Conservation (phyloP, 208 protist genomes). For the Angomonas ambiguus region DNA sequence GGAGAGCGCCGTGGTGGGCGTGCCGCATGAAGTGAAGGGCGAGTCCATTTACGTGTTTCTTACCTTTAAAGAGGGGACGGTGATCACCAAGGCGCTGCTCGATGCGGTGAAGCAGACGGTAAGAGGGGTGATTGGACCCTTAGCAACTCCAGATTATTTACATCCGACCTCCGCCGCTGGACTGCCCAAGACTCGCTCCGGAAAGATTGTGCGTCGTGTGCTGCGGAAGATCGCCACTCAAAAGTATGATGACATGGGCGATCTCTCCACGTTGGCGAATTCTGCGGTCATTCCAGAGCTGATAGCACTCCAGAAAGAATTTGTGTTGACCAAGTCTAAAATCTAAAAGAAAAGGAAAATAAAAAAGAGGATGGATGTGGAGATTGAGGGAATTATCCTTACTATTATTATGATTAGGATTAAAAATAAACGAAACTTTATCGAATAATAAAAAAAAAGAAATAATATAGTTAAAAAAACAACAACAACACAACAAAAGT, state of each 20-base stretch:
- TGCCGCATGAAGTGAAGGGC: constrained; percentile 94
- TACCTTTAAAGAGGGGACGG: constrained; percentile 72
- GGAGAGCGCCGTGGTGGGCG: constrained; percentile 95
- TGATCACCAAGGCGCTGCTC: constrained; percentile 48
- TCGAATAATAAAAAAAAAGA: background rate
- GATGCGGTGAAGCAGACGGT: constrained; percentile 67
- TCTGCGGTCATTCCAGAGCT: no score
- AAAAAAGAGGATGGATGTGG: no score
- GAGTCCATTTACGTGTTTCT: constrained; percentile 94
- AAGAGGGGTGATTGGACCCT: constrained; percentile 90
- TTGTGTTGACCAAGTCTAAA: background rate
- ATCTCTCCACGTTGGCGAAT: constrained; percentile 90
- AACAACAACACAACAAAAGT: background rate
- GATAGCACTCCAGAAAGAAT: background rate
- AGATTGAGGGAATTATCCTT: no score
- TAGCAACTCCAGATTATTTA: constrained; percentile 93
- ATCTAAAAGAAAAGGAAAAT: background rate
- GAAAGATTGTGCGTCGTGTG: constrained; percentile 98
- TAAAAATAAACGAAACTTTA: constrained; percentile 5
- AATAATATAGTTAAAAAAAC: constrained; percentile 1
- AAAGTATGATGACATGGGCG: constrained; percentile 81
- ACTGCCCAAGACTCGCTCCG: constrained; percentile 97
- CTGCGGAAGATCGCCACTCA: constrained; percentile 94
- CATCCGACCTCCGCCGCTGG: constrained; percentile 56
- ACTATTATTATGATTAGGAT: background rate